Conservation (phyloP, 768 basidiomycete species). For the Termitomyces sp. region DNA sequence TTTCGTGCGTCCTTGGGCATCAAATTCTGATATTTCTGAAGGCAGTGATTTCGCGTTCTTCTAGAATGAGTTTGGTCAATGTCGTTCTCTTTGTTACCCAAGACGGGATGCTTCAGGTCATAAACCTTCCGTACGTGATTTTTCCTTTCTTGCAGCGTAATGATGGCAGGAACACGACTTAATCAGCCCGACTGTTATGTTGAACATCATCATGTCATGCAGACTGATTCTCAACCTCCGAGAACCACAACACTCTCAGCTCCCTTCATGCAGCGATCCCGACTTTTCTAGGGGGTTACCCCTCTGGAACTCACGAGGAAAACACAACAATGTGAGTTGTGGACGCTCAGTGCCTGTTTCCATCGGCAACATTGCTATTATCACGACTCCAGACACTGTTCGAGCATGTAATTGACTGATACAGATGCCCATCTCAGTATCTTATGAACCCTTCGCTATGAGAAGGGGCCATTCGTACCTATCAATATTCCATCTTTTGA, state of each 20-base stretch:
- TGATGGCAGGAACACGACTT: not conserved
- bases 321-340: not conserved
- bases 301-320: constrained; percentile 5
- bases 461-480: no score
- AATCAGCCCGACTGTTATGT: constrained; percentile 17
- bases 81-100: constrained; percentile 18
- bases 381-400: no score
- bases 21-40: not conserved
- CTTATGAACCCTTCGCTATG: no score
- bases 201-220: constrained; percentile 21
- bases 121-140: constrained; percentile 17
- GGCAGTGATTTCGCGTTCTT: not conserved
- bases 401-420: not conserved
- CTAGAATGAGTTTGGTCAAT: constrained; percentile 18
- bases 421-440: not conserved
- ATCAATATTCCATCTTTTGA: not conserved
- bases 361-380: not conserved
- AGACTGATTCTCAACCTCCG: constrained; percentile 20
- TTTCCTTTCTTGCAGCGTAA: not conserved
- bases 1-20: constrained; percentile 6
- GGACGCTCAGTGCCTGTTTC: not conserved
- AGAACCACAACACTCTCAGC: constrained; percentile 2
- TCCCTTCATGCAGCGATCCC: not conserved
- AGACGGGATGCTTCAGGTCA: constrained; percentile 8
- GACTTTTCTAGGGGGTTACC: not conserved